These are phyloP conservation scores for Selaginella tamariscina DNA, from an alignment of 75 land plant genomes.

Conservation along the genomic window DNA sequence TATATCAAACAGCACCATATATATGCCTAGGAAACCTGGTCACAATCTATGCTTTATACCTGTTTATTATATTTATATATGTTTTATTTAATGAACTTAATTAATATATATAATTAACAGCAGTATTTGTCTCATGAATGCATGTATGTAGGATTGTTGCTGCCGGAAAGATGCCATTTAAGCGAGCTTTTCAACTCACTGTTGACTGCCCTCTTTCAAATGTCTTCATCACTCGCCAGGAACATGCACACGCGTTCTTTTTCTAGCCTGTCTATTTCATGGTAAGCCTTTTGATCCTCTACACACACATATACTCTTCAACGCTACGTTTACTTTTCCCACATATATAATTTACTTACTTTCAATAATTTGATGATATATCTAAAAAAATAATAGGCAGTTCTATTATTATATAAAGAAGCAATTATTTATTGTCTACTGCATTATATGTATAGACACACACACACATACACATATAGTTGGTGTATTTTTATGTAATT, in stretches of 20 bases:
- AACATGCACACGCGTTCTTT: background rate
- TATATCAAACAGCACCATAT: constrained; percentile 1
- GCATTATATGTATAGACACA: too few species aligned
- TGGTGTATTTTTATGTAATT: too few species aligned
- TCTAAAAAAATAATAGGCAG: background rate
- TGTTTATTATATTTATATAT: background rate
- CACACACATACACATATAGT: too few species aligned
- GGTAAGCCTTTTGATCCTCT: too few species aligned
- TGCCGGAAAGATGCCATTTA: background rate
- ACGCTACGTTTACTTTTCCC: too few species aligned
- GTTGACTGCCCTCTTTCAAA: background rate
- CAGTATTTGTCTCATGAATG: background rate
- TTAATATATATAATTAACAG: background rate
- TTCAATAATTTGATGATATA: background rate
- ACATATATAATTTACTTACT: background rate
- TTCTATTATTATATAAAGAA: background rate
- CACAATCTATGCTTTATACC: too few species aligned
- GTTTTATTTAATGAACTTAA: background rate
- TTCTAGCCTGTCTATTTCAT: background rate
- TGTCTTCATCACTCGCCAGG: background rate
- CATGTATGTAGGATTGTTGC: background rate
- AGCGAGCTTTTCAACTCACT: background rate
- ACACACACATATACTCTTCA: too few species aligned
- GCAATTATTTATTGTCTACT: too few species aligned
- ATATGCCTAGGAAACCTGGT: background rate